Evolutionary conservation across 1,284 basidiomycete species (phyloP).

Genomic region (Ganoderma meredithae): DNA sequence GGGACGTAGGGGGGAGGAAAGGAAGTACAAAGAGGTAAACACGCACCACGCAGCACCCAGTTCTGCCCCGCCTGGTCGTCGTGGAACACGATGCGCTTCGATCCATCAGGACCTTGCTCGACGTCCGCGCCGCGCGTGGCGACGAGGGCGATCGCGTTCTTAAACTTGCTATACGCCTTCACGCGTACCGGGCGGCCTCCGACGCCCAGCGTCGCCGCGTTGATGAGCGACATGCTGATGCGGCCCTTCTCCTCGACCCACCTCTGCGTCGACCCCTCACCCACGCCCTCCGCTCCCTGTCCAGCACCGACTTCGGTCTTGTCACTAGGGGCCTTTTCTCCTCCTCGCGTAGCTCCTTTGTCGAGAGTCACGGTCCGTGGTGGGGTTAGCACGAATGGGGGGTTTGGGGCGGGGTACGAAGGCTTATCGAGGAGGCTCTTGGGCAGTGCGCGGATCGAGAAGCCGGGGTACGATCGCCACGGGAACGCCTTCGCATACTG

Average conservation of each 20-base stretch:
- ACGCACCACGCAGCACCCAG: conserved; percentile 50
- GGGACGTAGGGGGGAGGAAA: not conserved
- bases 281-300: not conserved
- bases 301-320: not conserved
- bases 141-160: conserved; percentile 49
- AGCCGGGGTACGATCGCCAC: conserved; percentile 17
- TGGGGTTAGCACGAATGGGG: conserved; percentile 32
- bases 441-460: conserved; percentile 38
- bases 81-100: conserved; percentile 39
- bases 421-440: conserved; percentile 36
- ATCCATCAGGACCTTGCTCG: conserved; percentile 33
- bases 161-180: conserved; percentile 44
- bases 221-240: conserved; percentile 40
- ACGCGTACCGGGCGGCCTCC: conserved; percentile 33
- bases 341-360: not conserved
- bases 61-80: conserved; percentile 31
- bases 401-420: conserved; percentile 28
- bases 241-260: conserved; percentile 9
- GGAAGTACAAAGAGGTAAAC: not conserved
- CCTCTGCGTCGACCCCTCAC: not conserved
- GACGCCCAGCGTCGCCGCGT: conserved; percentile 30
- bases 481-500: conserved; percentile 21
- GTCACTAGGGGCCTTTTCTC: not conserved
- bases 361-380: conserved; percentile 9
- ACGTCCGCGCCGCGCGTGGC: conserved; percentile 49